A percentile compares a stretch with the other conserved stretches of the same genome.
phyloP scores from a whole-genome alignment of 148 eudicot genomes.

The Bassia scoparia region DNA sequence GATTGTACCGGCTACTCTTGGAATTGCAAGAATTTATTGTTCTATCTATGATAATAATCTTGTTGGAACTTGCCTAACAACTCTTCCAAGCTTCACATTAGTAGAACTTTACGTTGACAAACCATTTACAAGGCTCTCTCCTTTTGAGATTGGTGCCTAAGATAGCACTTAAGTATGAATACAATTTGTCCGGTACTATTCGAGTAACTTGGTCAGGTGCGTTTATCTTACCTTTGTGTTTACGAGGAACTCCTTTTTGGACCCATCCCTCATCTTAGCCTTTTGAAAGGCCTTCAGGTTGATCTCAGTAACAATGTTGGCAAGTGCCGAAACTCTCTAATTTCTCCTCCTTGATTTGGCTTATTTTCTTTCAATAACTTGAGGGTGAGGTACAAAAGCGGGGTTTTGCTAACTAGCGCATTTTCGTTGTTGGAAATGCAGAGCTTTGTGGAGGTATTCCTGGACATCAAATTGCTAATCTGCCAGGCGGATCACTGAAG shows the following conservation, averaged over 20 bases:
- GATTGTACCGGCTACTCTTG: conserved; percentile 9
- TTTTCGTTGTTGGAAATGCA: conserved; percentile 17
- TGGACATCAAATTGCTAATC: conserved; percentile 13
- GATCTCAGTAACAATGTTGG: conserved; percentile 28
- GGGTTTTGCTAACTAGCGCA: conserved; percentile 16
- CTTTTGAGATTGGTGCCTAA: too few species aligned
- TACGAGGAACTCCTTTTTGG: conserved; percentile 23
- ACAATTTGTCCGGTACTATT: too few species aligned
- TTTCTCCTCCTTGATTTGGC: conserved; percentile 2
- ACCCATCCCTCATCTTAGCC: conserved; percentile 18
- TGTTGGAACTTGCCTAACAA: background rate
- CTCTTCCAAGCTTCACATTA: conserved; percentile 9
- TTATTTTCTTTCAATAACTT: conserved; percentile 27
- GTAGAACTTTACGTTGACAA: background rate
- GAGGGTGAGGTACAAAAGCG: conserved; percentile 20
- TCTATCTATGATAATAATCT: background rate
- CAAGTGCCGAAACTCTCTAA: conserved; percentile 23
- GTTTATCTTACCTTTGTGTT: too few species aligned
- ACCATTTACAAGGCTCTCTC: conserved; percentile 17
- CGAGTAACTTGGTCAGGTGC: too few species aligned
- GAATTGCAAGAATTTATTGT: conserved; percentile 5
- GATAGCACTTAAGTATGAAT: too few species aligned
- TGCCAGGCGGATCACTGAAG: background rate
- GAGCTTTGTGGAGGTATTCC: conserved; percentile 30
- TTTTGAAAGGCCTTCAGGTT: conserved; percentile 12